Evolutionary conservation across 768 basidiomycete genomes (phyloP).

Genomic region (Mycena venus): DNA sequence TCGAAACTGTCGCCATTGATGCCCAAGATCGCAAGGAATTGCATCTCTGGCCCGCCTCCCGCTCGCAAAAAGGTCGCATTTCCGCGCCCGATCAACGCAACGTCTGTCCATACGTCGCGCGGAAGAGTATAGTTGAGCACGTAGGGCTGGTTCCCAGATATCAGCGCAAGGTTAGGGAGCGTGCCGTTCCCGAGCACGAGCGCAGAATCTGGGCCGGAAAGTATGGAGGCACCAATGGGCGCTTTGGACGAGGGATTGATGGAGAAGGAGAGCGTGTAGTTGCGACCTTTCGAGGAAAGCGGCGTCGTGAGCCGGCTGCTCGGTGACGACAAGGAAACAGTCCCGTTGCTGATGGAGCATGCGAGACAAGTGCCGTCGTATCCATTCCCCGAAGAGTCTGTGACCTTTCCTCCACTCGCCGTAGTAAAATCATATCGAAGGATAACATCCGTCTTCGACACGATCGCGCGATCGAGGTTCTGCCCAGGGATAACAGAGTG

Average conservation of each 20-base stretch:
- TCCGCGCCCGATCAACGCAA: constrained; percentile 28
- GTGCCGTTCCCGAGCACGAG: constrained; percentile 35
- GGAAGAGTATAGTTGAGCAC: constrained; percentile 33
- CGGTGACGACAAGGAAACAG: constrained; percentile 13
- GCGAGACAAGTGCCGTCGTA: constrained; percentile 31
- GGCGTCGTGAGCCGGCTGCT: constrained; percentile 30
- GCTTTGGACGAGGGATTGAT: constrained; percentile 28
- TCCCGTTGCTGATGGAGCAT: constrained; percentile 14
- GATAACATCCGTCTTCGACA: constrained; percentile 33
- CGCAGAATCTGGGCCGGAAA: constrained; percentile 27
- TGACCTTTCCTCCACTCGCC: neutral
- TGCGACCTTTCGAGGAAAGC: constrained; percentile 33
- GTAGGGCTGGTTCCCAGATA: constrained; percentile 28
- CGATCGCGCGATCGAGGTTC: constrained; percentile 30
- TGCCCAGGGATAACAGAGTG: constrained; percentile 31
- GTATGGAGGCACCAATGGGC: constrained; percentile 20
- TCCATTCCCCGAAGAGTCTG: constrained; percentile 36
- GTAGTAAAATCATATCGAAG: constrained; percentile 19
- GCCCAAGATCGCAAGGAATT: constrained; percentile 29
- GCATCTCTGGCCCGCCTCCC: constrained; percentile 23
- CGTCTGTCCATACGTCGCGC: constrained; percentile 26
- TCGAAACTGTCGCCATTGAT: constrained; percentile 29
- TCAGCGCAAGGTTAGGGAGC: constrained; percentile 12
- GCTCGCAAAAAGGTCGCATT: constrained; percentile 29
- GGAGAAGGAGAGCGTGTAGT: constrained; percentile 35